Conservation (phyloP, 345 rosid species). For the Linum lewisii region DNA sequence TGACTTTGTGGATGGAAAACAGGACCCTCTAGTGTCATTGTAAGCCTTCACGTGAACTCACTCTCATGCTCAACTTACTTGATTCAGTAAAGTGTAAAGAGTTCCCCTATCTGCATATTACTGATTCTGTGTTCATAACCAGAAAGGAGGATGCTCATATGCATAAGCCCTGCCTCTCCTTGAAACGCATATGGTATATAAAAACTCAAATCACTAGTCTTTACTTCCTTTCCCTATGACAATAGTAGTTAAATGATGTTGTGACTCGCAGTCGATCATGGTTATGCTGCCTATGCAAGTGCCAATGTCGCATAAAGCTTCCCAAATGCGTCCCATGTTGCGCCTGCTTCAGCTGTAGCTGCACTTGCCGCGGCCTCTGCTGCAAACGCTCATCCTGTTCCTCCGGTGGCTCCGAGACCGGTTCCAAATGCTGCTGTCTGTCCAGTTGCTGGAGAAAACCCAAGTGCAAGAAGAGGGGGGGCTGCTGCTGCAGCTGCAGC, state of each 20-base stretch:
- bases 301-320: conserved; percentile 1
- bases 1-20: conserved; percentile 26
- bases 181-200: conserved; percentile 32
- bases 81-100: not conserved
- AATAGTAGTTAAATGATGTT: not conserved
- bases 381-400: no score
- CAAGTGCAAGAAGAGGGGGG: not conserved
- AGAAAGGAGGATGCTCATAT: conserved; percentile 19
- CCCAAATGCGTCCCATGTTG: conserved; percentile 6
- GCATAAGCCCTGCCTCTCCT: conserved; percentile 11
- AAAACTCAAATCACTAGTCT: not conserved
- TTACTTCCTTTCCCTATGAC: no score
- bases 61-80: not conserved
- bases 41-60: conserved; percentile 6
- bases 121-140: not conserved
- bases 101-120: not conserved
- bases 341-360: not conserved
- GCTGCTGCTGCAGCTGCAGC: no score
- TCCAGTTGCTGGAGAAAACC: not conserved
- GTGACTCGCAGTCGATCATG: conserved; percentile 15
- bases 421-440: not conserved
- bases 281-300: conserved; percentile 17
- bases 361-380: not conserved
- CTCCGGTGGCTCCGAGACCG: no score
- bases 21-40: conserved; percentile 32